Conservation (phyloP, 2,329 filamentous ascomycete genomes). For the Hypoxylon sp. region DNA sequence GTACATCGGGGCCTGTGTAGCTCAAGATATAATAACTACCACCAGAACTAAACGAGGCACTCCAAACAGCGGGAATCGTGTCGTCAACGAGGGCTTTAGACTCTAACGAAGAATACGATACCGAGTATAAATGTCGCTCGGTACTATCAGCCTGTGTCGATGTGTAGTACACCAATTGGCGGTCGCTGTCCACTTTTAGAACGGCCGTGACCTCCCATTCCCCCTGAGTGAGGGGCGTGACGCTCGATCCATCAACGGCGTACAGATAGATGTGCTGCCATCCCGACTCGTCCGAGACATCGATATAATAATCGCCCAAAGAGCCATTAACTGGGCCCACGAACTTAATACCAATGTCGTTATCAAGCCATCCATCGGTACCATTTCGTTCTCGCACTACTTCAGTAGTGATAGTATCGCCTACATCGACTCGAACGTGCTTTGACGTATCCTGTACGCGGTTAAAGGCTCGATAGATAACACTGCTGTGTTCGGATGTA, state of each 20-base stretch:
- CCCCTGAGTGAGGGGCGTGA: constrained; percentile 67
- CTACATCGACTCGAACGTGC: constrained; percentile 65
- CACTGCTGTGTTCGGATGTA: constrained; percentile 65
- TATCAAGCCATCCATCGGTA: constrained; percentile 69
- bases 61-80: constrained; percentile 65
- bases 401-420: constrained; percentile 54
- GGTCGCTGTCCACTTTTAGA: constrained; percentile 65
- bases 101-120: constrained; percentile 63
- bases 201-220: constrained; percentile 71
- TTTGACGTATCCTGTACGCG: constrained; percentile 73
- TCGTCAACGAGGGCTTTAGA: constrained; percentile 70
- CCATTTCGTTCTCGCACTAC: constrained; percentile 66
- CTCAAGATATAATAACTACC: constrained; percentile 72
- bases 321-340: constrained; percentile 56
- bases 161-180: constrained; percentile 68
- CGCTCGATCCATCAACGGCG: constrained; percentile 62
- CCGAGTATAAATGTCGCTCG: constrained; percentile 72
- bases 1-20: constrained; percentile 72
- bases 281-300: constrained; percentile 71
- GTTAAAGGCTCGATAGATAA: constrained; percentile 73
- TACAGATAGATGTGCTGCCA: constrained; percentile 73
- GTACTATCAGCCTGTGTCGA: constrained; percentile 72
- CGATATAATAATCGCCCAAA: constrained; percentile 65
- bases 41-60: constrained; percentile 69
- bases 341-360: constrained; percentile 64